Evolutionary conservation across 139 green algal genomes (phyloP).

Genomic region (Tetradesmus lagerheimii): DNA sequence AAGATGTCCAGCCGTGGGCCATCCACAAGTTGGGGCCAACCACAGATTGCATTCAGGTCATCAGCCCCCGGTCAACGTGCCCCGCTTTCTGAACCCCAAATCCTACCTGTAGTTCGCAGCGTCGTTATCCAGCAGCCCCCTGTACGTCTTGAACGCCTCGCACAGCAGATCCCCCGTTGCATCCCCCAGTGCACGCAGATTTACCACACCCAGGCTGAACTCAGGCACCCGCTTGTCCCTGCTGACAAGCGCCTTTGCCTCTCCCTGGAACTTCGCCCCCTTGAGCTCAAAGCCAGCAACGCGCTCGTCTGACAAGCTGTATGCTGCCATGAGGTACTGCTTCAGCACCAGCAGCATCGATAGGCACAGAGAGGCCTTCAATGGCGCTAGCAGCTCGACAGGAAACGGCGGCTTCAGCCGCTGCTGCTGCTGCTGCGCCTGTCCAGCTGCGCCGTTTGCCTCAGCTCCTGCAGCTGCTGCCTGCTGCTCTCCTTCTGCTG

Average conservation of each 20-base stretch:
- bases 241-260: slow-evolving; percentile 48
- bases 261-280: slow-evolving; percentile 49
- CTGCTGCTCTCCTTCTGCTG: background rate
- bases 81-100: background rate
- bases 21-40: too few relatives aligned
- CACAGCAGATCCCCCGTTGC: slow-evolving; percentile 23
- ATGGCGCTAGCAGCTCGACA: slow-evolving; percentile 32
- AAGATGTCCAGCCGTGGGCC: too few relatives aligned
- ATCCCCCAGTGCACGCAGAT: background rate
- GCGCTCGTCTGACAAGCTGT: slow-evolving; percentile 65
- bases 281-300: slow-evolving; percentile 54
- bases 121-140: slow-evolving; percentile 66
- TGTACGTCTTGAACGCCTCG: slow-evolving; percentile 57
- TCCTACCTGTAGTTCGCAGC: slow-evolving; percentile 57
- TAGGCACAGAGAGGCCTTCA: slow-evolving; percentile 65
- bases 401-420: background rate
- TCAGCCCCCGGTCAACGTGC: background rate
- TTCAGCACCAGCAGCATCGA: slow-evolving; percentile 84
- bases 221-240: slow-evolving; percentile 1
- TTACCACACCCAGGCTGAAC: background rate
- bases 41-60: background rate
- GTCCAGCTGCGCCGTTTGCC: background rate
- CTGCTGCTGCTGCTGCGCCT: background rate
- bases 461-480: background rate
- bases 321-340: slow-evolving; percentile 74